Base-by-base conservation (phyloP, 2,329 filamentous ascomycete genomes). In the Fusarium lateritium region DNA sequence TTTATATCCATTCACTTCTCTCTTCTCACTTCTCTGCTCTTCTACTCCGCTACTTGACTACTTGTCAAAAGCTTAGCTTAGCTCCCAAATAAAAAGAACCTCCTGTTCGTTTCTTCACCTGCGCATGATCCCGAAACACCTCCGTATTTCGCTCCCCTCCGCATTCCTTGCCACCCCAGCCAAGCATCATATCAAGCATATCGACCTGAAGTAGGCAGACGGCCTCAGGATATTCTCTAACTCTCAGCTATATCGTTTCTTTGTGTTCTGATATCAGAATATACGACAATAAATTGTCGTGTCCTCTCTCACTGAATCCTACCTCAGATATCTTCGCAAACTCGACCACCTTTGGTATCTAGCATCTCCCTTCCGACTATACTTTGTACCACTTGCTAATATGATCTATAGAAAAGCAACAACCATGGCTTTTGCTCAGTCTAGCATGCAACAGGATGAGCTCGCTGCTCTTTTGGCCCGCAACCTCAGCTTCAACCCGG, bases 391-490 rank as follows among this genome's bases (percentile, higher is more conserved):
- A 56, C 5, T 19, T 34, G 34, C 69, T 75, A 63, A 74, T 39
- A 65, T 47, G 28, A 14, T 24, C 22, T 19, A 60, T 42, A 54
- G 8, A 11, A 67, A 52, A 62, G 19, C 50, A 61, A 22, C 39
- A 50, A 74, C 72, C 59, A 83, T 83, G 80, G 80, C 78, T 62
- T 81, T 80, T 73, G 67, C 80, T 68, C 81, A 80, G 55, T 52
- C 71, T 53, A 84, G 81, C 66, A 86, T 88, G 82, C 89, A 91
- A 74, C 90, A 94, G 77, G 92, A 97, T 69, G 94, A 97, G 72
- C 90, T 97, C 36, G 87, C 91, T n/a, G 83, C 87, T 62, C 89
- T 97, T 74, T 94, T 97, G 79, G 86, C 91, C 52, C 89, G 89
- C 71, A 92, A 92, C 77, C 86, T 97, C 80, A 92, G 86, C 55